A percentile compares a stretch with the other conserved stretches of the same genome.
Conservation (phyloP, 495 filamentous ascomycete genomes). For the Cercophora sp. region DNA sequence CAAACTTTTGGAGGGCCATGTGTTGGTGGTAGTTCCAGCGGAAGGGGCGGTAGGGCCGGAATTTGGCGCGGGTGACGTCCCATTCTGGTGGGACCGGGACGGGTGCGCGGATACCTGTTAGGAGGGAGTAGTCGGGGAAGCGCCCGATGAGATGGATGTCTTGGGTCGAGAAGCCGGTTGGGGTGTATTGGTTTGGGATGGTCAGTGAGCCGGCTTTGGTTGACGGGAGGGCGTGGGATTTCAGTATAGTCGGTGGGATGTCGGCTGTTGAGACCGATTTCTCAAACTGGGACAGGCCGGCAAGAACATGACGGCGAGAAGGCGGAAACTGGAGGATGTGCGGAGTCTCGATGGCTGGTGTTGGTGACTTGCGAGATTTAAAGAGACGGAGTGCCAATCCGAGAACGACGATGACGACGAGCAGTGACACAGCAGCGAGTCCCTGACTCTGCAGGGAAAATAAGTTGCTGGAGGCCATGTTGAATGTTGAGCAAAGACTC, state of each 20-base stretch:
- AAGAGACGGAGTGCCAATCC: too few species aligned
- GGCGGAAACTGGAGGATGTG: conserved; percentile 20
- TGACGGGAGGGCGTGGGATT: conserved; percentile 14
- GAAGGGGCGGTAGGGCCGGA: conserved; percentile 76
- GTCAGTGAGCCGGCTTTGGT: conserved; percentile 12
- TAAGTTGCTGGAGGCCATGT: background rate
- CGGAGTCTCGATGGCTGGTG: background rate
- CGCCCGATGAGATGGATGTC: conserved; percentile 73
- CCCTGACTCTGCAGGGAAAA: background rate
- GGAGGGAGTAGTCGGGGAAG: conserved; percentile 75
- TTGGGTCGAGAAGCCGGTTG: conserved; percentile 53
- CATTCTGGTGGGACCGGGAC: conserved; percentile 57
- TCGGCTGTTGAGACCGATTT: conserved; percentile 7
- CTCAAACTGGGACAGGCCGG: conserved; percentile 10
- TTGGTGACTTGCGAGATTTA: too few species aligned
- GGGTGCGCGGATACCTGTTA: conserved; percentile 78
- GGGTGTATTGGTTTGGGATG: conserved; percentile 17
- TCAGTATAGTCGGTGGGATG: conserved; percentile 10
- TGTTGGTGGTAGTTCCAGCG: conserved; percentile 90
- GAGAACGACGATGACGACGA: background rate
- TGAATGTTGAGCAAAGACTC: background rate
- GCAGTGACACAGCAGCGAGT: background rate
- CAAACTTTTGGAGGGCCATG: conserved; percentile 80
- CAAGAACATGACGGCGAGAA: conserved; percentile 42
- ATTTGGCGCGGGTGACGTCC: conserved; percentile 58